These are phyloP conservation scores for Fraxinus sp. DNA, from an alignment of 305 asterid genomes.

Conservation along the genomic window DNA sequence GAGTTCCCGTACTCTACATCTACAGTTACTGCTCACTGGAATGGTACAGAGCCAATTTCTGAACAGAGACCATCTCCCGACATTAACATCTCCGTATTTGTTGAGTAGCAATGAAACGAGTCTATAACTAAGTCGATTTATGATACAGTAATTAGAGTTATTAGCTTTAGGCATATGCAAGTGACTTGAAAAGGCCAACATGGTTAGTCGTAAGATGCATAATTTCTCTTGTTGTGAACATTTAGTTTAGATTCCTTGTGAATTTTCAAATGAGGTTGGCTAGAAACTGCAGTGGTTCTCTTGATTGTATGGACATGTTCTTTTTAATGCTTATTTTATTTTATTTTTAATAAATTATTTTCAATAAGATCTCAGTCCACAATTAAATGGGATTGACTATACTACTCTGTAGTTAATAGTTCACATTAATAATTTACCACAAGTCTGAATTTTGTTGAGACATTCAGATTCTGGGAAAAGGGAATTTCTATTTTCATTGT, in stretches of 20 bases:
- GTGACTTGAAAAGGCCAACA: slow-evolving; percentile 19
- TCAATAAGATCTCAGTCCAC: neutral
- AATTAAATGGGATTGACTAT: neutral
- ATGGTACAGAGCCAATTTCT: slow-evolving; percentile 44
- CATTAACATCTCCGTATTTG: slow-evolving; percentile 56
- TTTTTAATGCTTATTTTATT: neutral
- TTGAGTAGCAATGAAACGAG: slow-evolving; percentile 44
- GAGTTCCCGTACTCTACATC: slow-evolving; percentile 50
- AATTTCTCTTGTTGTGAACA: slow-evolving; percentile 13
- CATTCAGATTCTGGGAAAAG: neutral
- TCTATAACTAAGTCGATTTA: slow-evolving; percentile 10
- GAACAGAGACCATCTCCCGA: slow-evolving; percentile 69
- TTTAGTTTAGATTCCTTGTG: slow-evolving; percentile 18
- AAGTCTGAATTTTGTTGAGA: no score
- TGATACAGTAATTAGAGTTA: neutral
- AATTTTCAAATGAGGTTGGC: neutral
- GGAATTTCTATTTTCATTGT: neutral
- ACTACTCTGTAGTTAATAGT: no score
- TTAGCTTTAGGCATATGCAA: slow-evolving; percentile 25
- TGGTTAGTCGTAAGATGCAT: slow-evolving; percentile 11
- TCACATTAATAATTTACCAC: no score
- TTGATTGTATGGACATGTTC: neutral
- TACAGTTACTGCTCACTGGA: slow-evolving; percentile 56
- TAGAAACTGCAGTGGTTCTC: slow-evolving; percentile 5
- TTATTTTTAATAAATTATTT: neutral